Conservation (phyloP, 2,329 filamentous ascomycete species). For the Diaporthe citrichinensis region DNA sequence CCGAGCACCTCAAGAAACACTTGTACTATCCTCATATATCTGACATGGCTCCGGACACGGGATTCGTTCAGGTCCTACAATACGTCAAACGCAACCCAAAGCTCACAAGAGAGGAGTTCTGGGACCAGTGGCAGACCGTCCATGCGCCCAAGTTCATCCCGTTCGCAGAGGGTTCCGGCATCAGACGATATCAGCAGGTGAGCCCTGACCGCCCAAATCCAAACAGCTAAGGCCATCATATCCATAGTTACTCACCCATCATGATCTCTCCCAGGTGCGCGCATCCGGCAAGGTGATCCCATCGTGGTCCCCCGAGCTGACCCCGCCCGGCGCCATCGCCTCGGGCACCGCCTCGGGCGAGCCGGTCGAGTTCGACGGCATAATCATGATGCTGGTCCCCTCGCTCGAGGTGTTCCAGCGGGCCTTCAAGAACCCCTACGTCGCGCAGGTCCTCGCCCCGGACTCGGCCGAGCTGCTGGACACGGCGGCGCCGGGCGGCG, state of each 20-base stretch:
- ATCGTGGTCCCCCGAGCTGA: neutral
- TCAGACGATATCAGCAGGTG: conserved; percentile 30
- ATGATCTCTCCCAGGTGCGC: neutral
- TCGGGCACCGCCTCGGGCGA: neutral
- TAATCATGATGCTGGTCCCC: conserved; percentile 1
- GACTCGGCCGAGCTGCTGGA: conserved; percentile 15
- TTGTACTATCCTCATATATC: neutral
- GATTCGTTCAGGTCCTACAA: conserved; percentile 17
- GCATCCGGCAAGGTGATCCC: conserved; percentile 9
- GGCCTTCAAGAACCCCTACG: conserved; percentile 11
- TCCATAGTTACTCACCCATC: neutral
- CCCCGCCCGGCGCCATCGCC: neutral
- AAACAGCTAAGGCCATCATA: neutral
- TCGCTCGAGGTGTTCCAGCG: conserved; percentile 15
- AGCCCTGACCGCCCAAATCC: neutral
- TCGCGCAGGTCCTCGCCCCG: conserved; percentile 4
- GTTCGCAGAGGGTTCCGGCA: conserved; percentile 10
- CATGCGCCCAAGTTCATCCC: conserved; percentile 19
- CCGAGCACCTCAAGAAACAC: neutral
- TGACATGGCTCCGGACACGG: conserved; percentile 18
- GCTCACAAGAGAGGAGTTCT: conserved; percentile 24
- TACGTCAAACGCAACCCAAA: conserved; percentile 18
- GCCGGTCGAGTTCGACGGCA: conserved; percentile 26
- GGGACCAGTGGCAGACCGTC: conserved; percentile 10
- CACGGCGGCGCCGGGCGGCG: neutral